Percentiles rank a stretch among this genome's conserved stretches.
Conservation (phyloP, 352 stramenopile genomes). For the Globisporangium lucens region DNA sequence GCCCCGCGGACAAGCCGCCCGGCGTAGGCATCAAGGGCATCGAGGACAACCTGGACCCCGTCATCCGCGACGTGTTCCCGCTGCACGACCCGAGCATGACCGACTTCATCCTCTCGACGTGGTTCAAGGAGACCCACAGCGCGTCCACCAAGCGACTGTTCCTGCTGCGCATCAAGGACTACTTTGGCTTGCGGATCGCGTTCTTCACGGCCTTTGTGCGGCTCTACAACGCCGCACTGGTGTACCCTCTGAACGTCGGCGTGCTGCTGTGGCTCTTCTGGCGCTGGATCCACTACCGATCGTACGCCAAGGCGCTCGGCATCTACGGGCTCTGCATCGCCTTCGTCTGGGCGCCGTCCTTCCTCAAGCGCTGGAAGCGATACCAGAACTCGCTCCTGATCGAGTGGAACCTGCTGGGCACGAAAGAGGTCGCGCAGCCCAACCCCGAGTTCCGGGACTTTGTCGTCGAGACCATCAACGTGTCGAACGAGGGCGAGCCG, state of each 20-base stretch:
- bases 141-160: constrained; percentile 43
- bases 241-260: constrained; percentile 43
- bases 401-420: constrained; percentile 59
- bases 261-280: constrained; percentile 50
- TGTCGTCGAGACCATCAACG: constrained; percentile 59
- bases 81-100: constrained; percentile 60
- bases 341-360: constrained; percentile 51
- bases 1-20: constrained; percentile 39
- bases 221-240: constrained; percentile 52
- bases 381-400: constrained; percentile 66
- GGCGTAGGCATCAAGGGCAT: constrained; percentile 46
- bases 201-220: constrained; percentile 62
- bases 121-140: constrained; percentile 44
- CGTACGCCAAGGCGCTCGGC: constrained; percentile 47
- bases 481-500: constrained; percentile 44
- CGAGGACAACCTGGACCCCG: constrained; percentile 43
- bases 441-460: constrained; percentile 56
- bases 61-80: constrained; percentile 57
- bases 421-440: constrained; percentile 41
- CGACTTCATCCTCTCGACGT: constrained; percentile 59
- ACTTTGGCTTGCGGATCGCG: constrained; percentile 56
- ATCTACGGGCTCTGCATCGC: constrained; percentile 48
- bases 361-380: constrained; percentile 56
- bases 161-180: constrained; percentile 55
- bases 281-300: constrained; percentile 54